A percentile compares a stretch with the other conserved stretches of the same genome.
Evolutionary conservation across 805 yeast genomes (phyloP).

Genomic region (Starmerella gropengiesseri): DNA sequence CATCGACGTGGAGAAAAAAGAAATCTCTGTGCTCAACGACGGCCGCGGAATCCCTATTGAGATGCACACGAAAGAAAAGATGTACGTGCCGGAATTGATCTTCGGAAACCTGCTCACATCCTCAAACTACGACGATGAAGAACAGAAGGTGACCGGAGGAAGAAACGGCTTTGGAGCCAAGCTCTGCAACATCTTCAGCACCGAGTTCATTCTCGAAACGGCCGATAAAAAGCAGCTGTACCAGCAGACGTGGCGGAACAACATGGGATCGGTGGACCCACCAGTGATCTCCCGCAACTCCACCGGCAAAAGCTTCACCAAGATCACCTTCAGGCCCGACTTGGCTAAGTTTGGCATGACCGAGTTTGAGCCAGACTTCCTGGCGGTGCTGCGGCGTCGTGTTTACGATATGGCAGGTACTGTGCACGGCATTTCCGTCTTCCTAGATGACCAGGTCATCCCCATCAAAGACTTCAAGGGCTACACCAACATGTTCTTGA

Average conservation of each 20-base stretch:
- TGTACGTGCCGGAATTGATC: constrained; percentile 90
- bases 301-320: constrained; percentile 57
- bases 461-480: constrained; percentile 66
- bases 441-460: constrained; percentile 61
- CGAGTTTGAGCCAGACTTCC: constrained; percentile 66
- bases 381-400: constrained; percentile 81
- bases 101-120: constrained; percentile 93
- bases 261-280: constrained; percentile 68
- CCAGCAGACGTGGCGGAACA: constrained; percentile 73
- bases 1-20: constrained; percentile 62
- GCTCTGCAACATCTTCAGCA: constrained; percentile 88
- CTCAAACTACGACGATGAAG: constrained; percentile 89
- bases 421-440: constrained; percentile 68
- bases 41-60: constrained; percentile 95
- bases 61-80: constrained; percentile 78
- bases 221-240: constrained; percentile 69
- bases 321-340: constrained; percentile 82
- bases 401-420: constrained; percentile 95
- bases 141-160: constrained; percentile 95
- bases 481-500: constrained; percentile 81
- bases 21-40: constrained; percentile 76
- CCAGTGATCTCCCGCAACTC: constrained; percentile 52
- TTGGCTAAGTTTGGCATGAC: constrained; percentile 74
- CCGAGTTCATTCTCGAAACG: constrained; percentile 76
- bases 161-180: constrained; percentile 98